A percentile compares a stretch with the other conserved stretches of the same genome.
Evolutionary conservation across 176 grass and related monocot species (phyloP).

Genomic region (bread wheat (Triticum aestivum)): IWGSC_CS_RefSeq_v2.1 NC_057814.1:35387777-35388276

Average conservation of each 20-base stretch:
- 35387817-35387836: background rate
- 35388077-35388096: background rate
- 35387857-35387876: conserved; percentile 5
- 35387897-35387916: background rate
- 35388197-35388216: conserved; percentile 36
- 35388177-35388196: conserved; percentile 57
- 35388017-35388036: background rate
- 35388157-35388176: background rate
- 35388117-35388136: background rate
- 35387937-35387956: too few species aligned
- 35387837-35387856: background rate
- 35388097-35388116: too few species aligned
- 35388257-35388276: too few species aligned
- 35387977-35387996: background rate
- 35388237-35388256: background rate
- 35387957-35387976: background rate
- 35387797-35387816: conserved; percentile 20
- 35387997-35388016: background rate
- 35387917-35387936: too few species aligned
- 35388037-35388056: background rate
- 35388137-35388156: too few species aligned
- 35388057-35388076: too few species aligned
- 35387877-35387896: too few species aligned
- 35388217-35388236: too few species aligned
- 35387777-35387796: conserved; percentile 43